Conservation (phyloP, 139 green algal species). For the Chlorella sorokiniana region DNA sequence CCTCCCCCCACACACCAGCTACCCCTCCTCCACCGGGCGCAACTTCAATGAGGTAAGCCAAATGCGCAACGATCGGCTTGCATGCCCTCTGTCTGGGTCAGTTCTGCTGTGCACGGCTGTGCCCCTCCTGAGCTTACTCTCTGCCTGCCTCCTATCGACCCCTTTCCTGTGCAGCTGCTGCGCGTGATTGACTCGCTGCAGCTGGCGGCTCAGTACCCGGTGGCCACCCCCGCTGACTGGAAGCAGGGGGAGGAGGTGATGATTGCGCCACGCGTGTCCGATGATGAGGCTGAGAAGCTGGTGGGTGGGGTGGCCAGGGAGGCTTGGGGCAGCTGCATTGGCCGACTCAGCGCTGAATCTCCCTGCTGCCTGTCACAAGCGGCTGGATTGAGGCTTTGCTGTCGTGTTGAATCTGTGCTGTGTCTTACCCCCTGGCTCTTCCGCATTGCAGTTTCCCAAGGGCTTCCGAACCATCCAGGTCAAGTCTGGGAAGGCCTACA, state of each 20-base stretch:
- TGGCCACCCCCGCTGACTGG: slow-evolving; percentile 76
- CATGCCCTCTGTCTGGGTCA: no score
- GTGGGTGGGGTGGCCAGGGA: slow-evolving; percentile 1
- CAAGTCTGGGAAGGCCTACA: slow-evolving; percentile 37
- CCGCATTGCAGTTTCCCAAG: slow-evolving; percentile 18
- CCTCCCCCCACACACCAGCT: slow-evolving; percentile 30
- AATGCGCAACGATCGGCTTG: background rate
- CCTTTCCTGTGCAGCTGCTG: slow-evolving; percentile 47
- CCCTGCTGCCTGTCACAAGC: background rate
- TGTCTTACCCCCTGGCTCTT: background rate
- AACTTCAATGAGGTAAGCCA: slow-evolving; percentile 68
- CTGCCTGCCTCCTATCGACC: background rate
- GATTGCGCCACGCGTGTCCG: slow-evolving; percentile 55
- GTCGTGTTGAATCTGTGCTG: background rate
- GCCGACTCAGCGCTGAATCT: no score
- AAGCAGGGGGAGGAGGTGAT: slow-evolving; percentile 48
- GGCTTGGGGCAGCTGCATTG: background rate
- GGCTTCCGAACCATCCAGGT: slow-evolving; percentile 37
- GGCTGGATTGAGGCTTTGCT: no score
- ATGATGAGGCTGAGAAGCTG: slow-evolving; percentile 61
- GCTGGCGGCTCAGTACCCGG: slow-evolving; percentile 57
- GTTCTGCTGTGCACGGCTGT: background rate
- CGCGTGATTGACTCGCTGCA: slow-evolving; percentile 77
- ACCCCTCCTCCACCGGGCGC: slow-evolving; percentile 73
- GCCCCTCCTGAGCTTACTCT: background rate